phyloP scores from a whole-genome alignment of 352 stramenopile species.

The Blastocystis sp. region DNA sequence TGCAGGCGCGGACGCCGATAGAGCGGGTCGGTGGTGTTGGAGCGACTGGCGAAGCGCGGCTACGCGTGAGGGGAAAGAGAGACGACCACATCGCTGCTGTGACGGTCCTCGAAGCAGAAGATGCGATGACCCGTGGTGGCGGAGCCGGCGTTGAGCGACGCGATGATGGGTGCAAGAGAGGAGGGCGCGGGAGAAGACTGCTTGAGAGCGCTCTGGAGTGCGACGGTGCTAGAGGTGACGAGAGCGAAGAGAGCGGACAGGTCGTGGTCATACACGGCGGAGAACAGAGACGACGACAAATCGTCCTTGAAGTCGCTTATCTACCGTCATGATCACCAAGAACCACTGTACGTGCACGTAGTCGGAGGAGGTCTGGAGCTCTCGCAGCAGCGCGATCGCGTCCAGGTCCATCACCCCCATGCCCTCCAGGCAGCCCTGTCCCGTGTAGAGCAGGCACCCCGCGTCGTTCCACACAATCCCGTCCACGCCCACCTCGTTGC shows the following conservation, averaged over 20 bases:
- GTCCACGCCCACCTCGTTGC: constrained; percentile 35
- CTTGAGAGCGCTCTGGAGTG: background rate
- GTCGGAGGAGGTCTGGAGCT: background rate
- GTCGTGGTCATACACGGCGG: constrained; percentile 1
- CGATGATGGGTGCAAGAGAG: background rate
- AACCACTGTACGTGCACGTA: constrained; percentile 1
- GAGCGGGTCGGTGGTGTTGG: background rate
- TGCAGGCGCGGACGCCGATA: constrained; percentile 7
- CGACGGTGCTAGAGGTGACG: background rate
- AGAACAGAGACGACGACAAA: background rate
- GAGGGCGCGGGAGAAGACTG: background rate
- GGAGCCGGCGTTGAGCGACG: background rate
- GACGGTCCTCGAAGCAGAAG: constrained; percentile 42
- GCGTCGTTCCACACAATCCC: constrained; percentile 40
- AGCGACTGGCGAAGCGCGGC: background rate
- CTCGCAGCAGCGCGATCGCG: background rate
- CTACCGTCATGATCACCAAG: background rate
- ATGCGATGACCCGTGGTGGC: background rate
- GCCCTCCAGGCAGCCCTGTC: background rate
- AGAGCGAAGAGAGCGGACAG: background rate
- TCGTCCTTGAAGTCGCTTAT: background rate
- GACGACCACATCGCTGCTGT: background rate
- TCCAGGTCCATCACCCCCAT: background rate
- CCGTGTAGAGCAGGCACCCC: constrained; percentile 7
- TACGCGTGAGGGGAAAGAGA: background rate